Evolutionary conservation across 306 rosid genomes (phyloP).

Genomic region (Cyclanthera cordifolia): DNA sequence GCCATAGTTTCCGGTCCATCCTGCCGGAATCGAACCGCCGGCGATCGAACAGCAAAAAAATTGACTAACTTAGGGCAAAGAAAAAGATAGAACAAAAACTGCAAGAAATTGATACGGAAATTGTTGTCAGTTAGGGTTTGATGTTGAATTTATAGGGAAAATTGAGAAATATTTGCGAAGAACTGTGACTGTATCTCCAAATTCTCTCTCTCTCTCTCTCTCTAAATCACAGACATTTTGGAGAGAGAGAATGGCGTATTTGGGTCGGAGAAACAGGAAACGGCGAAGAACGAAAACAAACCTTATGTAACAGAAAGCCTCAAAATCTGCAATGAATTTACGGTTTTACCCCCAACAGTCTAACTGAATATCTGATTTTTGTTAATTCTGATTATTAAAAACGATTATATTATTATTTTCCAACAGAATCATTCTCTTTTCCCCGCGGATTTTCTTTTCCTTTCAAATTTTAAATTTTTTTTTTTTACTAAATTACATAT

Average conservation of each 20-base stretch:
- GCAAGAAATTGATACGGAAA: neutral
- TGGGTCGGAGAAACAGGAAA: constrained; percentile 29
- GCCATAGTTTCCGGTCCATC: constrained; percentile 42
- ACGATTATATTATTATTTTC: neutral
- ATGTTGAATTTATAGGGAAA: neutral
- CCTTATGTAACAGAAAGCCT: neutral
- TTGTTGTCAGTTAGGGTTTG: constrained; percentile 10
- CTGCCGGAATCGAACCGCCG: constrained; percentile 11
- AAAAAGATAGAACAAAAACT: neutral
- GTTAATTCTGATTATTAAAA: neutral
- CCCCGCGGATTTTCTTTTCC: neutral
- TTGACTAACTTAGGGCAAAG: constrained; percentile 1
- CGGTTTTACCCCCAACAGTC: constrained; percentile 20
- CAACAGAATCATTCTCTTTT: no score
- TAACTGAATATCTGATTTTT: neutral
- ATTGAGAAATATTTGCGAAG: neutral
- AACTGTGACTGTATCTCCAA: neutral
- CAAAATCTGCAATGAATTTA: neutral
- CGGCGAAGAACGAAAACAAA: constrained; percentile 6
- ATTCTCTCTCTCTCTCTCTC: constrained; percentile 1
- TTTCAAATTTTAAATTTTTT: neutral
- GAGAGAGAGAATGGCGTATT: constrained; percentile 16
- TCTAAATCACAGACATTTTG: constrained; percentile 4
- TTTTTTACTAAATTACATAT: no score
- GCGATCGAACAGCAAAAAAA: constrained; percentile 8